Conservation (phyloP, 2,329 filamentous ascomycete species). For the Pseudogymnoascus sp. region DNA sequence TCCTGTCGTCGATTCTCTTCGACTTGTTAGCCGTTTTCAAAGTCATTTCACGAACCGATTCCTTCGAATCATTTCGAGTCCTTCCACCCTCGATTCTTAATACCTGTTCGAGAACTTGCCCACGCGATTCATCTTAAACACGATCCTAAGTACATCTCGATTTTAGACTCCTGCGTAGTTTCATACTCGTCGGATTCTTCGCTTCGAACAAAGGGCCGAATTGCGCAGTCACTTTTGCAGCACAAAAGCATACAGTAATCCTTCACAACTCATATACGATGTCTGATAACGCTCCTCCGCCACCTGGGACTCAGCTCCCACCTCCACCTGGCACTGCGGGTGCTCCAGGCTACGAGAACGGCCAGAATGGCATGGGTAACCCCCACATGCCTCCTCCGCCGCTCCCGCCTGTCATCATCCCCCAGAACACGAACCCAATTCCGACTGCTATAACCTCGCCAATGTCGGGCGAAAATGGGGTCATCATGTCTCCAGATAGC, state of each 20-base stretch:
- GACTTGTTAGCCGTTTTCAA: neutral
- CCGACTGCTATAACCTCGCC: slow-evolving; percentile 87
- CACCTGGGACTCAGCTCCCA: slow-evolving; percentile 57
- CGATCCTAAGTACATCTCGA: slow-evolving; percentile 8
- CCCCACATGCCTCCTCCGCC: slow-evolving; percentile 84
- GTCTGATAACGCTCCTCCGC: slow-evolving; percentile 65
- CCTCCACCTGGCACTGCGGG: slow-evolving; percentile 59
- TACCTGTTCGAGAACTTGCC: neutral
- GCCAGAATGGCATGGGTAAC: slow-evolving; percentile 62
- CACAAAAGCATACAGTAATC: neutral
- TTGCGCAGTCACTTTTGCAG: slow-evolving; percentile 5
- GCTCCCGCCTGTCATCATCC: slow-evolving; percentile 75
- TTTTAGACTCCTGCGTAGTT: slow-evolving; percentile 7
- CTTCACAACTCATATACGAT: slow-evolving; percentile 39
- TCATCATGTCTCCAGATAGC: slow-evolving; percentile 77
- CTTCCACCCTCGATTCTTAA: neutral
- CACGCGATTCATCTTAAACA: neutral
- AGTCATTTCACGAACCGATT: slow-evolving; percentile 3
- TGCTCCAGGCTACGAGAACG: slow-evolving; percentile 69
- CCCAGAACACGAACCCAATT: slow-evolving; percentile 92
- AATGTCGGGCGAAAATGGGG: slow-evolving; percentile 58
- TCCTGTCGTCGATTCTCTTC: slow-evolving; percentile 3
- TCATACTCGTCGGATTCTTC: slow-evolving; percentile 9
- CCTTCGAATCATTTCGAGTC: slow-evolving; percentile 8
- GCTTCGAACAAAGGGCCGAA: neutral